A percentile compares a stretch with the other conserved stretches of the same genome.
Evolutionary conservation across 176 grass and related monocot species (phyloP).

Genomic region (Metroxylon sagu): DNA sequence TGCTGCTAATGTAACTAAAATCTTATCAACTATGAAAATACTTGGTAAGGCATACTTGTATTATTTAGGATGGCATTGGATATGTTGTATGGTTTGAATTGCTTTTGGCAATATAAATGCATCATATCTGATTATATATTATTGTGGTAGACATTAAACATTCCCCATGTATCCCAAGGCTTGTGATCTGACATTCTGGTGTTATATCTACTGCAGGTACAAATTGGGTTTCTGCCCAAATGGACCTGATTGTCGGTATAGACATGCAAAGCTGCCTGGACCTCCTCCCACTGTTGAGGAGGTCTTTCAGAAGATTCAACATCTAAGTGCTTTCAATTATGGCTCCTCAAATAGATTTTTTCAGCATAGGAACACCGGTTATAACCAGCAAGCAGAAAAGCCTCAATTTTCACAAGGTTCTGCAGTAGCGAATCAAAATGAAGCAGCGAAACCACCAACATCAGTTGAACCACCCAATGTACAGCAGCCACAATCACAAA

Average conservation of each 20-base stretch:
- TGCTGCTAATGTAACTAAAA: too few relatives aligned
- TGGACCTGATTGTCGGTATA: slow-evolving; percentile 78
- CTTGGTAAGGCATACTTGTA: too few relatives aligned
- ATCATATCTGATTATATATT: too few relatives aligned
- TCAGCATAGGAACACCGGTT: slow-evolving; percentile 59
- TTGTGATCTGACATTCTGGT: background rate
- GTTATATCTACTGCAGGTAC: slow-evolving; percentile 46
- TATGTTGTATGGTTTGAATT: too few relatives aligned
- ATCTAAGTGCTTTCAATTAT: slow-evolving; percentile 36
- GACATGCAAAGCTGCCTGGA: slow-evolving; percentile 57
- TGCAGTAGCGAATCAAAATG: slow-evolving; percentile 45
- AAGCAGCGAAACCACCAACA: slow-evolving; percentile 27
- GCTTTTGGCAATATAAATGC: too few relatives aligned
- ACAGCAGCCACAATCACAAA: slow-evolving; percentile 34
- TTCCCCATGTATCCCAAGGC: too few relatives aligned
- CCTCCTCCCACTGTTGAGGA: slow-evolving; percentile 72
- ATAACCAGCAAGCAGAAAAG: slow-evolving; percentile 63
- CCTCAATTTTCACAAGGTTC: slow-evolving; percentile 43
- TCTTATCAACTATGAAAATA: too few relatives aligned
- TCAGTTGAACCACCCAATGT: slow-evolving; percentile 28
- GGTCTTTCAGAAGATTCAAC: slow-evolving; percentile 79
- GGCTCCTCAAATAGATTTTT: slow-evolving; percentile 41
- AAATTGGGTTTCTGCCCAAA: slow-evolving; percentile 99
- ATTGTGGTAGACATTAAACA: too few relatives aligned
- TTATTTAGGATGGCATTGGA: too few relatives aligned